Evolutionary conservation across 176 grass and related monocot genomes (phyloP).

Genomic region (Echinochloa phyllopogon): DNA sequence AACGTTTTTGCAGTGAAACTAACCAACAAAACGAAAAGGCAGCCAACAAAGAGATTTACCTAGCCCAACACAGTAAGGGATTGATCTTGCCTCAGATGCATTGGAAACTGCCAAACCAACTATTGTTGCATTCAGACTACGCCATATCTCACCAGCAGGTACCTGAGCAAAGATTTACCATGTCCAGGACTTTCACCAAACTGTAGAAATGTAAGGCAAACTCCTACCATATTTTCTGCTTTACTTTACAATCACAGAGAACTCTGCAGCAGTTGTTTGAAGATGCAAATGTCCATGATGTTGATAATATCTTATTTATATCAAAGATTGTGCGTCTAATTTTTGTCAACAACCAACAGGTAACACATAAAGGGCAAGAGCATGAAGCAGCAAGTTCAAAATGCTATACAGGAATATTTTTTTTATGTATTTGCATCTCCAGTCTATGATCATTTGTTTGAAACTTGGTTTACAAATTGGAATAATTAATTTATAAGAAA

Average conservation of each 20-base stretch:
- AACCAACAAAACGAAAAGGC: not conserved
- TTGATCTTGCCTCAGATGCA: constrained; percentile 38
- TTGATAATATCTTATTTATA: not conserved
- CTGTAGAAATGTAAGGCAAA: not conserved
- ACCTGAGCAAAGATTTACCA: constrained; percentile 57
- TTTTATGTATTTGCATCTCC: not conserved
- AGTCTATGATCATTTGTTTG: constrained; percentile 5
- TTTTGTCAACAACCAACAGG: not conserved
- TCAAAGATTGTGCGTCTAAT: not conserved
- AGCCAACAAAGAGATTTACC: constrained; percentile 51
- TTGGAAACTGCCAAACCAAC: constrained; percentile 69
- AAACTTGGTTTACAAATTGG: not conserved
- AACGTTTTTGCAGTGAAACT: not conserved
- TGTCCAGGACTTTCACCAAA: not conserved
- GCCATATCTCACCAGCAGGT: constrained; percentile 72
- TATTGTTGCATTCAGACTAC: constrained; percentile 84
- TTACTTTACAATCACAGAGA: not conserved
- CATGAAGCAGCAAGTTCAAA: not conserved
- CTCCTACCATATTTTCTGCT: not conserved
- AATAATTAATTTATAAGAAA: not conserved
- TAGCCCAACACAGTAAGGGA: constrained; percentile 75
- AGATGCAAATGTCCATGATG: constrained; percentile 23
- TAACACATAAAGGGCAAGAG: not conserved
- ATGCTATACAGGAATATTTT: not conserved
- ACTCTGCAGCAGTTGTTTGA: not conserved